Percentiles rank a stretch among this genome's conserved stretches.
Evolutionary conservation across 2,329 filamentous ascomycete species (phyloP).

Genomic region (Diplodia intermedia): DNA sequence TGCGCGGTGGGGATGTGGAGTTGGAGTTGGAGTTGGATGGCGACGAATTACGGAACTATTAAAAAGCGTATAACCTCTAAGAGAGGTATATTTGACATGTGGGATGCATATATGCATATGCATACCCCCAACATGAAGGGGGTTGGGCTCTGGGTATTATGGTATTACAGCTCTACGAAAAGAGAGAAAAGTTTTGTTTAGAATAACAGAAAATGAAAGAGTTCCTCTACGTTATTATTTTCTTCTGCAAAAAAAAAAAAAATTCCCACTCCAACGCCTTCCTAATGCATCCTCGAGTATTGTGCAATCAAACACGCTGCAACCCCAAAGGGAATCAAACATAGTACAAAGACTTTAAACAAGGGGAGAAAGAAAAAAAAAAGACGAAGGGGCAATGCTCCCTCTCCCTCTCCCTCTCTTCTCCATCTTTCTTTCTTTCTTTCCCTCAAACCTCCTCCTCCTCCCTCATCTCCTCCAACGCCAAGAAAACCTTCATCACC

Average conservation of each 20-base stretch:
- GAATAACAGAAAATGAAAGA: neutral
- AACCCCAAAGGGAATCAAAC: too few relatives aligned
- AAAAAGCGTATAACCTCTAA: neutral
- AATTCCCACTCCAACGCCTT: neutral
- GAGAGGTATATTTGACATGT: neutral
- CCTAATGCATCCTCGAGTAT: neutral
- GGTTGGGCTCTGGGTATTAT: conserved; percentile 15
- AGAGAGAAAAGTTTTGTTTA: neutral
- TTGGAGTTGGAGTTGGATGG: too few relatives aligned
- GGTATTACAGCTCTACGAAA: neutral
- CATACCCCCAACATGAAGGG: neutral
- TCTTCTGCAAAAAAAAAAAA: too few relatives aligned
- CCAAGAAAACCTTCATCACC: conserved; percentile 56
- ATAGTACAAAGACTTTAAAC: too few relatives aligned
- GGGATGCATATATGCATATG: neutral
- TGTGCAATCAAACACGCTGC: too few relatives aligned
- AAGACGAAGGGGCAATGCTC: too few relatives aligned
- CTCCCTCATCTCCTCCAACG: conserved; percentile 16
- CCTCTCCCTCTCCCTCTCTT: too few relatives aligned
- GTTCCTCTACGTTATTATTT: neutral
- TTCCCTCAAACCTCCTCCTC: neutral
- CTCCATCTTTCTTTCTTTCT: too few relatives aligned
- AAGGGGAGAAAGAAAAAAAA: too few relatives aligned
- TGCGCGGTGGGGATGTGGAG: neutral
- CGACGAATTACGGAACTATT: neutral